These are phyloP conservation scores for Pythium sukuiense DNA, from an alignment of 352 stramenopile genomes.

Conservation along the genomic window DNA sequence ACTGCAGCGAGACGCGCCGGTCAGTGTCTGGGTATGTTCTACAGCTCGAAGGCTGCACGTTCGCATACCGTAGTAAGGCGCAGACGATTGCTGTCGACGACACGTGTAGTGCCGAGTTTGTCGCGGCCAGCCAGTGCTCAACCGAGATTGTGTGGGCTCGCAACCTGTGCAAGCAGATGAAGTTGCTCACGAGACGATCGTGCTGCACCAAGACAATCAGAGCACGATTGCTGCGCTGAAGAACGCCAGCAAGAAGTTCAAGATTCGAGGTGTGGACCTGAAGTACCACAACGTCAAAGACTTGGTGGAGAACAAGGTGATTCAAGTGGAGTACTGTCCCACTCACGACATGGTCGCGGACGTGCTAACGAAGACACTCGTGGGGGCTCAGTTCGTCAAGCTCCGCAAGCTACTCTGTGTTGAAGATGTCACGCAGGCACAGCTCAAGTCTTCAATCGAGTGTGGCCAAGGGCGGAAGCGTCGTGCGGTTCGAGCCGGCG, in stretches of 20 bases:
- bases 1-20: constrained; percentile 2
- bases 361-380: constrained; percentile 11
- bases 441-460: too few species aligned
- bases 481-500: too few species aligned
- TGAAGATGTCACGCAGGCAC: too few species aligned
- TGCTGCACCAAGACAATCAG: constrained; percentile 17
- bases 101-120: constrained; percentile 18
- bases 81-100: constrained; percentile 10
- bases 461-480: too few species aligned
- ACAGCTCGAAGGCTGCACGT: constrained; percentile 8
- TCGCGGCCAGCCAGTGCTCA: constrained; percentile 12
- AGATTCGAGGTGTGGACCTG: constrained; percentile 14
- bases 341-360: constrained; percentile 11
- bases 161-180: constrained; percentile 14
- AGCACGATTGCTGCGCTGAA: constrained; percentile 4
- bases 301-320: background rate
- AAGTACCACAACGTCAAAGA: constrained; percentile 16
- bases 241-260: constrained; percentile 9
- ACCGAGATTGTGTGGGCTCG: constrained; percentile 8
- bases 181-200: background rate
- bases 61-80: constrained; percentile 6
- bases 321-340: constrained; percentile 2
- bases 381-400: background rate
- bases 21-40: constrained; percentile 16
- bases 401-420: too few species aligned